Conservation (phyloP, 768 basidiomycete species). For the Cantharellus anzutake region DNA sequence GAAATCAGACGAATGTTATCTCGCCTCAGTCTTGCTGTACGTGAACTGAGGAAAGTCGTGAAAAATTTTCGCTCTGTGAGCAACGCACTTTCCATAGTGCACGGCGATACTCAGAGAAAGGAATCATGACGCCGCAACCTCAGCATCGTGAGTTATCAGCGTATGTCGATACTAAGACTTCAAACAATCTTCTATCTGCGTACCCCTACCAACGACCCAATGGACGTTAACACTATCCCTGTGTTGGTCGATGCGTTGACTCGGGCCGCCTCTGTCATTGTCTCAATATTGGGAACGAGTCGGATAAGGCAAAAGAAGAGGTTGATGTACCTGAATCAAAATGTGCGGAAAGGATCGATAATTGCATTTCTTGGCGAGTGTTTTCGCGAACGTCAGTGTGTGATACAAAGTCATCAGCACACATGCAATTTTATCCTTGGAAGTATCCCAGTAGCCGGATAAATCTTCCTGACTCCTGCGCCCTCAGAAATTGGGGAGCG, state of each 20-base stretch:
- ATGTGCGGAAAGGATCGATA: conserved; percentile 35
- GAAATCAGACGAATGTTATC: too few species aligned
- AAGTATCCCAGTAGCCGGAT: too few species aligned
- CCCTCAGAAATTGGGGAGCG: background rate
- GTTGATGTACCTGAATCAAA: conserved; percentile 11
- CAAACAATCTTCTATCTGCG: too few species aligned
- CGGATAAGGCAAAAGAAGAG: background rate
- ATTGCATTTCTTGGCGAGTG: conserved; percentile 81
- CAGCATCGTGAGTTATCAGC: too few species aligned
- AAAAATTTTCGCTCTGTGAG: too few species aligned
- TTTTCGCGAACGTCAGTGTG: conserved; percentile 75
- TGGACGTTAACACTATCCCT: conserved; percentile 45
- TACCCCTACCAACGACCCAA: conserved; percentile 36
- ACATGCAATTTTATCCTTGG: conserved; percentile 5
- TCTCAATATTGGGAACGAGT: background rate
- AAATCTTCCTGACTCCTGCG: background rate
- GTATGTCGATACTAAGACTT: too few species aligned
- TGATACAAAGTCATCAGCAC: conserved; percentile 25
- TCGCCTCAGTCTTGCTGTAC: too few species aligned
- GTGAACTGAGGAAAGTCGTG: too few species aligned
- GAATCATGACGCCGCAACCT: too few species aligned
- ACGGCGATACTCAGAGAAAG: too few species aligned
- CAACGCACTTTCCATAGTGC: too few species aligned
- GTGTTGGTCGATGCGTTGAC: conserved; percentile 82
- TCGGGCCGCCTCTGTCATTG: conserved; percentile 30